Percentiles rank a stretch among this genome's conserved stretches.
Evolutionary conservation across 345 rosid genomes (phyloP).

Genomic region (Rhodomyrtus tomentosa): DNA sequence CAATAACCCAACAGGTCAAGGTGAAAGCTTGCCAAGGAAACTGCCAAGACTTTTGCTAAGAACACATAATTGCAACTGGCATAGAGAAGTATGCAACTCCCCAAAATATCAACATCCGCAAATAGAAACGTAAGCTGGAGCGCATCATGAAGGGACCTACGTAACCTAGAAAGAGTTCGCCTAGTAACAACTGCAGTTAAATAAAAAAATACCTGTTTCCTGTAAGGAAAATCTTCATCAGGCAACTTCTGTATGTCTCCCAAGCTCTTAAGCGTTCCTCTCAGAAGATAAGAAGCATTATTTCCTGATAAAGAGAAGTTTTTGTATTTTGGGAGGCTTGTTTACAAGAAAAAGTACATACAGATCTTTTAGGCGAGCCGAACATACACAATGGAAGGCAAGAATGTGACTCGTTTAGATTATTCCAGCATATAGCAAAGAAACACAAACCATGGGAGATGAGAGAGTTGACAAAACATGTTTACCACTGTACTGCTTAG

Average conservation of each 20-base stretch:
- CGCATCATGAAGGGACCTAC: neutral
- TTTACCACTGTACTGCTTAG: neutral
- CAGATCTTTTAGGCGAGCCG: neutral
- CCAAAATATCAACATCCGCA: neutral
- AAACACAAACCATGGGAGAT: neutral
- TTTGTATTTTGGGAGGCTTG: neutral
- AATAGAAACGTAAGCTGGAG: neutral
- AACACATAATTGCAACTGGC: neutral
- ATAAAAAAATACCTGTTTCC: constrained; percentile 57
- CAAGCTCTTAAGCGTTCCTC: constrained; percentile 63
- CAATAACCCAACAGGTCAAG: neutral
- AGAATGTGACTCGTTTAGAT: neutral
- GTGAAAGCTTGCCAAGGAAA: neutral
- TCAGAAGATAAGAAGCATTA: constrained; percentile 67
- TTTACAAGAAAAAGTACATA: neutral
- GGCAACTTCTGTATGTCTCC: constrained; percentile 74
- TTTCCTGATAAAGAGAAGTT: constrained; percentile 28
- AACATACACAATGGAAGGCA: neutral
- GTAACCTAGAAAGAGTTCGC: neutral
- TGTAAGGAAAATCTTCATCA: constrained; percentile 74
- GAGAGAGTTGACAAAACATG: neutral
- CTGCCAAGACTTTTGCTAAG: neutral
- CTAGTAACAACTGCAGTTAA: neutral
- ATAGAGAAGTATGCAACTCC: neutral
- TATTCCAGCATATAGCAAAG: neutral